Conservation (phyloP, 192 early-diverging fungal genomes). For the Entrophospora sp. region DNA sequence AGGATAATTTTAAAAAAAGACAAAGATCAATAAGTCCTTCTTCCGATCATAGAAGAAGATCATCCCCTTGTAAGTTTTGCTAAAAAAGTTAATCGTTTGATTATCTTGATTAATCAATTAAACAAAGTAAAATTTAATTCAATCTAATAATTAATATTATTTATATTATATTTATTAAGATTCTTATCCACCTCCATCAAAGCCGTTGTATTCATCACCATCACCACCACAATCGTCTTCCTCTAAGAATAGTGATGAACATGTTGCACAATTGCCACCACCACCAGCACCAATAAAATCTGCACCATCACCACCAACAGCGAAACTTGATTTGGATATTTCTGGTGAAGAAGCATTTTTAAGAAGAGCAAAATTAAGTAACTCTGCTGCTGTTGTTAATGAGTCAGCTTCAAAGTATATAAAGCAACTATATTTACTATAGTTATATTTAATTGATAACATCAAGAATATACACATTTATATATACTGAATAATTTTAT, state of each 20-base stretch:
- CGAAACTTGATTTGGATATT: conserved; percentile 34
- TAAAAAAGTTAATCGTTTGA: background rate
- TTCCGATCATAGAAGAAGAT: conserved; percentile 15
- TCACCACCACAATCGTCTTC: background rate
- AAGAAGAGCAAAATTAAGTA: conserved; percentile 42
- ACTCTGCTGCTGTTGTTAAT: conserved; percentile 17
- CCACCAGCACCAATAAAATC: background rate
- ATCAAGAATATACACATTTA: too few relatives aligned
- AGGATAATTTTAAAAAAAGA: conserved; percentile 4
- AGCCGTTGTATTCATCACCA: conserved; percentile 18
- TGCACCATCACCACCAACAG: background rate
- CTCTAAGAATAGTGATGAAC: too few relatives aligned
- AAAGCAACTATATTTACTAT: background rate
- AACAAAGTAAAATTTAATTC: background rate
- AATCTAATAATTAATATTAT: too few relatives aligned
- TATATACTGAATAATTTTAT: too few relatives aligned
- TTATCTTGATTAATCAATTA: conserved; percentile 8
- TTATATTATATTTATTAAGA: too few relatives aligned
- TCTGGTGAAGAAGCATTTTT: conserved; percentile 66
- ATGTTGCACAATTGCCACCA: background rate
- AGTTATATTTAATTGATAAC: conserved; percentile 4
- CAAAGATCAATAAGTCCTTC: background rate
- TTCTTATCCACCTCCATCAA: conserved; percentile 30
- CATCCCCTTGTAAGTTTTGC: conserved; percentile 15
- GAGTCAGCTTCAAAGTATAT: conserved; percentile 12